These are phyloP conservation scores for Claviceps digitariae DNA, from an alignment of 2,329 filamentous ascomycete species.

Conservation along the genomic window DNA sequence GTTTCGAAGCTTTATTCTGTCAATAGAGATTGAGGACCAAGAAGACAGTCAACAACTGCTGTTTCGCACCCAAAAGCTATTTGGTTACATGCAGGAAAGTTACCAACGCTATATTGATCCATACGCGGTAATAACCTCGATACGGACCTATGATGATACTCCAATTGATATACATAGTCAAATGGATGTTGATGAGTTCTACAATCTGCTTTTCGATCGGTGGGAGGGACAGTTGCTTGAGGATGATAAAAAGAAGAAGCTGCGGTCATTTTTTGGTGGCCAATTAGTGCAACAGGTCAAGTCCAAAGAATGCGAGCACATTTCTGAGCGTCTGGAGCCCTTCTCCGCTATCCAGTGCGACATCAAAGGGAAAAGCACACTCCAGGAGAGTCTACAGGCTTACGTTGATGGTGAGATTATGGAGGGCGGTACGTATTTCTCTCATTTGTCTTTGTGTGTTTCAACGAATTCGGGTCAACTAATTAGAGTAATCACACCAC, in stretches of 20 bases:
- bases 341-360: conserved; percentile 95
- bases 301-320: conserved; percentile 85
- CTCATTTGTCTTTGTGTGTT: background rate
- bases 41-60: conserved; percentile 53
- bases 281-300: conserved; percentile 90
- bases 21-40: conserved; percentile 41
- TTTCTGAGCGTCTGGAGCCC: conserved; percentile 78
- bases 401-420: conserved; percentile 94
- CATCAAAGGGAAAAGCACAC: conserved; percentile 76
- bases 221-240: conserved; percentile 71
- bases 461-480: background rate
- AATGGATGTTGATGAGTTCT: conserved; percentile 98
- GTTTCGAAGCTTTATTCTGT: conserved; percentile 75
- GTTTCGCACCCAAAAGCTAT: conserved; percentile 64
- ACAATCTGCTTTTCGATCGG: conserved; percentile 81
- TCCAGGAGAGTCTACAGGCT: conserved; percentile 82
- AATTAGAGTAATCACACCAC: background rate
- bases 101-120: conserved; percentile 63
- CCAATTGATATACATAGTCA: conserved; percentile 78
- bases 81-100: conserved; percentile 75
- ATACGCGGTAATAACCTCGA: conserved; percentile 54
- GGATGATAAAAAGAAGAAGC: conserved; percentile 52
- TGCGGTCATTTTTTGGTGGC: conserved; percentile 80
- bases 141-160: conserved; percentile 71
- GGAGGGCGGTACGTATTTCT: conserved; percentile 54